Percentiles rank a stretch among this genome's conserved stretches.
These are phyloP conservation scores for Phoma sp. DNA, from an alignment of 2,329 filamentous ascomycete species.

Conservation along the genomic window DNA sequence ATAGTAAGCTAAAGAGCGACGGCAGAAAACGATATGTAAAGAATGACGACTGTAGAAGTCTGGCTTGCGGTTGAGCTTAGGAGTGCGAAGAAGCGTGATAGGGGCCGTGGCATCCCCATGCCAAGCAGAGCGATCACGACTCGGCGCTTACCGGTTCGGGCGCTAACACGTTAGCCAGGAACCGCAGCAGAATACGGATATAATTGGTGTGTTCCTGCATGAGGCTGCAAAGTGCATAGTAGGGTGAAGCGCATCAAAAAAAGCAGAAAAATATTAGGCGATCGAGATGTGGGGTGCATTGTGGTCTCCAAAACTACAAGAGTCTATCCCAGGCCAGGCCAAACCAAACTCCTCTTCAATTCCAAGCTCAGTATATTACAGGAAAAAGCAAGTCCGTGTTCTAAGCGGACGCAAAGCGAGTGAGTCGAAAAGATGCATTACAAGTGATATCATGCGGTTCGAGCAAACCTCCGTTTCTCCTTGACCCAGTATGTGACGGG, in stretches of 20 bases:
- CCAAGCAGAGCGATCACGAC: slow-evolving; percentile 6
- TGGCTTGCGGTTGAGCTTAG: slow-evolving; percentile 14
- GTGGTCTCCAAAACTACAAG: slow-evolving; percentile 3
- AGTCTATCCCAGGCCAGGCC: slow-evolving; percentile 1
- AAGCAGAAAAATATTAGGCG: background rate
- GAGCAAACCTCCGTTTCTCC: slow-evolving; percentile 11
- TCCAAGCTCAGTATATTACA: slow-evolving; percentile 7
- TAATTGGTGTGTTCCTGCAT: slow-evolving; percentile 25
- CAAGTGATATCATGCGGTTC: slow-evolving; percentile 27
- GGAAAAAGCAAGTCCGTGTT: slow-evolving; percentile 5
- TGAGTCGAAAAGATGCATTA: slow-evolving; percentile 25
- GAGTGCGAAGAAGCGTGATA: slow-evolving; percentile 17
- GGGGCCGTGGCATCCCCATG: slow-evolving; percentile 15
- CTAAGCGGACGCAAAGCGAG: slow-evolving; percentile 17
- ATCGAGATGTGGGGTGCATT: background rate
- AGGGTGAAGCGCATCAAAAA: background rate
- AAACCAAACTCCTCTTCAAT: background rate
- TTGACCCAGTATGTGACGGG: slow-evolving; percentile 17
- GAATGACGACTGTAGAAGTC: slow-evolving; percentile 22
- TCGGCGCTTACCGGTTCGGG: slow-evolving; percentile 13
- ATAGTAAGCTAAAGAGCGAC: slow-evolving; percentile 28
- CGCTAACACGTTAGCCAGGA: slow-evolving; percentile 27
- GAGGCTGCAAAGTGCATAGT: slow-evolving; percentile 2
- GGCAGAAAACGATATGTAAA: slow-evolving; percentile 15
- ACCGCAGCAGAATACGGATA: slow-evolving; percentile 18